Evolutionary conservation across 2,329 filamentous ascomycete genomes (phyloP).

Genomic region (Colletotrichum orbiculare): DNA sequence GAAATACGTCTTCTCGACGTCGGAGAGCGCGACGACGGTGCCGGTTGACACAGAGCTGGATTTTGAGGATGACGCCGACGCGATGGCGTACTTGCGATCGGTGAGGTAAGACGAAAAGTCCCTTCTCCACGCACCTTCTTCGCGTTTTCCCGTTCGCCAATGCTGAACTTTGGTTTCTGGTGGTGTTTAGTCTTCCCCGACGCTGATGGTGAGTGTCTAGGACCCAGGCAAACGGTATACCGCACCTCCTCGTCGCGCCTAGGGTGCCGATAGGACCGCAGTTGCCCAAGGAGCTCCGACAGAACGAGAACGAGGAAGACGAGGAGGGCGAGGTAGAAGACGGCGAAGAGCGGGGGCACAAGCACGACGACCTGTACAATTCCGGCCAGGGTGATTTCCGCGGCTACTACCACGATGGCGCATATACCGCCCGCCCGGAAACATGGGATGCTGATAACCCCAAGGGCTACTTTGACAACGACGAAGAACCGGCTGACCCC

Average conservation of each 20-base stretch:
- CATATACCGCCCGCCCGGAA: constrained; percentile 74
- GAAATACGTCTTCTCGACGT: constrained; percentile 76
- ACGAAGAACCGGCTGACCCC: constrained; percentile 43
- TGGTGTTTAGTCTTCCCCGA: constrained; percentile 11
- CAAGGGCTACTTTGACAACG: constrained; percentile 42
- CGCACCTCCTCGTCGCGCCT: constrained; percentile 75
- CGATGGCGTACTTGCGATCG: constrained; percentile 76
- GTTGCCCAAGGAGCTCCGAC: constrained; percentile 53
- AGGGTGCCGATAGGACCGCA: constrained; percentile 64
- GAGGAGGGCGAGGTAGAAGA: constrained; percentile 42
- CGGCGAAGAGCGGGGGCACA: constrained; percentile 42
- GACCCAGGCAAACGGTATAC: constrained; percentile 79
- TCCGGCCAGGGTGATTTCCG: constrained; percentile 62
- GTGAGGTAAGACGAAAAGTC: constrained; percentile 66
- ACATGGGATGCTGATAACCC: constrained; percentile 37
- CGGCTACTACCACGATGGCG: constrained; percentile 81
- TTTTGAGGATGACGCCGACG: constrained; percentile 75
- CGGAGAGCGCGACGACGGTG: constrained; percentile 59
- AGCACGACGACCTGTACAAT: constrained; percentile 59
- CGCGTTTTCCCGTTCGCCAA: constrained; percentile 29
- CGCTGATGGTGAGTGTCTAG: constrained; percentile 70
- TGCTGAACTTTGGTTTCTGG: constrained; percentile 42
- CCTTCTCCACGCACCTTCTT: constrained; percentile 16
- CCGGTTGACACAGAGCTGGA: constrained; percentile 68
- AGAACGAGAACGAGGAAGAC: constrained; percentile 44